A percentile compares a stretch with the other conserved stretches of the same genome.
Evolutionary conservation across 805 yeast species (phyloP).

Genomic region (Saturnispora besseyi): DNA sequence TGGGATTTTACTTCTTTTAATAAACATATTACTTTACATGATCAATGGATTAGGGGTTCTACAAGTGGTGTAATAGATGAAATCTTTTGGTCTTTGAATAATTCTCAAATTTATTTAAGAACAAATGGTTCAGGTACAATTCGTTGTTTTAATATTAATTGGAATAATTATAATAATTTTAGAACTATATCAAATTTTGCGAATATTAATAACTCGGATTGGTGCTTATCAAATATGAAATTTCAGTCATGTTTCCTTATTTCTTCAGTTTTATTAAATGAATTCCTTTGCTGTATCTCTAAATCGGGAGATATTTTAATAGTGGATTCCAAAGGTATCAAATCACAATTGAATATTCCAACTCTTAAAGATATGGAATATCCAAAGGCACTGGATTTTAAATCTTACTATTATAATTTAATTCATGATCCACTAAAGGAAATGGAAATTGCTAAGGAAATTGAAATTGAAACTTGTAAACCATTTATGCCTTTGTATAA

Average conservation of each 20-base stretch:
- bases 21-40: conserved; percentile 42
- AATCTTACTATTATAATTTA: not conserved
- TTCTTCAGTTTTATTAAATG: not conserved
- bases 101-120: conserved; percentile 39
- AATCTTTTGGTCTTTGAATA: conserved; percentile 44
- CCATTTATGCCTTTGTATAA: conserved; percentile 24
- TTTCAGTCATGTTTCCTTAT: conserved; percentile 14
- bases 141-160: conserved; percentile 48
- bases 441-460: conserved; percentile 12
- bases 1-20: conserved; percentile 56
- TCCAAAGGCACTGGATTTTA: not conserved
- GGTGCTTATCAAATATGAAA: conserved; percentile 37
- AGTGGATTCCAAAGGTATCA: conserved; percentile 9
- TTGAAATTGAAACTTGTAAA: conserved; percentile 48
- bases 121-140: conserved; percentile 49
- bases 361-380: conserved; percentile 12
- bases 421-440: not conserved
- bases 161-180: conserved; percentile 12
- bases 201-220: conserved; percentile 21
- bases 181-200: not conserved
- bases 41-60: conserved; percentile 53
- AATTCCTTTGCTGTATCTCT: conserved; percentile 18
- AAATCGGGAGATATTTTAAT: conserved; percentile 19
- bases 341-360: conserved; percentile 10
- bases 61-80: conserved; percentile 46